Base-by-base conservation (phyloP, 2,329 filamentous ascomycete species). In the Huntiella omanensis region DNA sequence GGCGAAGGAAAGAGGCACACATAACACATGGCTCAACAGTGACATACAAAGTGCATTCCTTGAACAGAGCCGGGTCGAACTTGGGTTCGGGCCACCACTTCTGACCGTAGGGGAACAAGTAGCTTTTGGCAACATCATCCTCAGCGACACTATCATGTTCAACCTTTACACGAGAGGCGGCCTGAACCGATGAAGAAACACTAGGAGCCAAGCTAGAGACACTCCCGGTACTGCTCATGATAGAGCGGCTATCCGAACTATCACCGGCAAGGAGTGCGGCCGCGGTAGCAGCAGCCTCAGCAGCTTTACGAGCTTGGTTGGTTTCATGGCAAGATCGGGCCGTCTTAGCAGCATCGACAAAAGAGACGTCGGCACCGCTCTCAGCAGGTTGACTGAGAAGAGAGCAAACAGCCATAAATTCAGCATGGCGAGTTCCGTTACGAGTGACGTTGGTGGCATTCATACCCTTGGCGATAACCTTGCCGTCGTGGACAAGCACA, bases 11-110 rank as follows among this genome's bases (percentile, higher is more conserved):
- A 5, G 86, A 92, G 10, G 91, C 91, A 59, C 91, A 98, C 91
- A 98, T 98, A 64, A 98, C 85, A 61, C 91, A 98, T 4, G 91
- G 91, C 63, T 98, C 92, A 46, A 98, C 88, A 0, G 91, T 98
- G 42, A 98, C 91, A 61, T 98, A 98, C 44, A 98, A 74, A 7
- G 77, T 81, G 54, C 71, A 71, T 52, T 87, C 74, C 50, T 73
- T 65, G 0, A 72, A 62, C 33, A 49, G 19, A 34, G 38, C 43
- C 8, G 48, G 48, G 19, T 49, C 42, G 11, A 49, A 49, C 44
- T 49, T 49, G 35, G 28, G 15, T 32, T 44, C 44, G 7, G 48
- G 48, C 48, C 48, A 49, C 48, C 48, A 49, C 56, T 75, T 76
- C 54, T 76, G 71, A 4, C 73, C 73, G 47, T 77, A 77, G 1